Evolutionary conservation across 176 grass and related monocot genomes (phyloP).

Genomic region (Carex scoparia): DNA sequence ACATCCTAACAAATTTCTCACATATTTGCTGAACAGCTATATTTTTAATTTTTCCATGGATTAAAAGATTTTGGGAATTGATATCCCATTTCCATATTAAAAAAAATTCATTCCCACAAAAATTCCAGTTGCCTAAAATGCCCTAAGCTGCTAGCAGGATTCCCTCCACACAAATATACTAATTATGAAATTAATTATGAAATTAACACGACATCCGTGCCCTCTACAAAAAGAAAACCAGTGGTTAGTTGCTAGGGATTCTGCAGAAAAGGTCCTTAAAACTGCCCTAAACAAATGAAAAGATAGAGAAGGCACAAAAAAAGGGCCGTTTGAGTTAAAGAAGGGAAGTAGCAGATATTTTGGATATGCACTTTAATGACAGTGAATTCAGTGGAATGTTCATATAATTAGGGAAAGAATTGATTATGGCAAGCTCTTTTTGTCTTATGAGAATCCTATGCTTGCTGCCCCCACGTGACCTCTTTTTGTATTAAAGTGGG

Average conservation of each 20-base stretch:
- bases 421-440: slow-evolving; percentile 15
- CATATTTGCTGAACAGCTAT: too few relatives aligned
- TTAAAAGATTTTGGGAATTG: too few relatives aligned
- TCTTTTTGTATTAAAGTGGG: not conserved
- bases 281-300: slow-evolving; percentile 5
- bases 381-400: slow-evolving; percentile 28
- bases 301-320: not conserved
- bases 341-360: slow-evolving; percentile 18
- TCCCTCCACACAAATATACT: not conserved
- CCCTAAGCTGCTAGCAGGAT: not conserved
- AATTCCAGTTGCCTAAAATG: too few relatives aligned
- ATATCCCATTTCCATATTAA: too few relatives aligned
- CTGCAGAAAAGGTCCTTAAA: slow-evolving; percentile 10
- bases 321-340: slow-evolving; percentile 27
- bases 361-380: slow-evolving; percentile 19
- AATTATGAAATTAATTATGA: not conserved
- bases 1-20: too few relatives aligned
- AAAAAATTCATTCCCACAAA: too few relatives aligned
- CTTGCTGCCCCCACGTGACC: not conserved
- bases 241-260: not conserved
- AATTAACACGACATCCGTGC: not conserved
- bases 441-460: slow-evolving; percentile 33
- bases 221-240: not conserved
- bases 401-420: slow-evolving; percentile 2
- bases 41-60: too few relatives aligned